Base-by-base conservation (phyloP, 2,329 filamentous ascomycete species). In the Cucurbitaria berberidis region DNA sequence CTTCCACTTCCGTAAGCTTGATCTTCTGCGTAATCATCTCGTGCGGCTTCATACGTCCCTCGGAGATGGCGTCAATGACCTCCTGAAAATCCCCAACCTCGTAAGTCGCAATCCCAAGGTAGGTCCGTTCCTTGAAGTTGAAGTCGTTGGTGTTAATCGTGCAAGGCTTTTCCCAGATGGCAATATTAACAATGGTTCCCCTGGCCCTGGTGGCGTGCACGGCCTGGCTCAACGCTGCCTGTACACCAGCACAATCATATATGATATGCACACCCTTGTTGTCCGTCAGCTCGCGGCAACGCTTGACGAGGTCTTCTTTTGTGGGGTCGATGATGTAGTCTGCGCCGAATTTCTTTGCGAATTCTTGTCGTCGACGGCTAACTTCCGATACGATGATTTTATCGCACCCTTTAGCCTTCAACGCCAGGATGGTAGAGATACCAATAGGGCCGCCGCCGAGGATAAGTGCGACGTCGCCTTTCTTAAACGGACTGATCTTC, bases 391-490 rank as follows among this genome's bases (percentile, higher is more conserved):
- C 80, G 54, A 84, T 82, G 64, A 84, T 83, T 45, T 77, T 59
- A 30, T 65, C 60, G 29, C 67, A 67, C 1, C 68, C 68, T 19
- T 64, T 67, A 15, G 68, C 70, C 40, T 67, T 66, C 22, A 76
- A 53, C 1, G 69, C 72, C 11, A 64, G 59, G 6, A 71, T 68
- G 3, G 69, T 66, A 8, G 68, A 66, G 6, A 84, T 75, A 8
- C 82, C 81, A 52, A 84, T 83, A 0, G 82, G 82, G 1, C 82
- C 82, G 16, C 79, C 81, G 15, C 82, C 82, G 1, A 84, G 70
- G 15, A 85, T 74, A 18, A 84, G 68, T 0, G 76, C 80, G 0
- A 76, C 68, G 49, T 82, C 75, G 16, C 76, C 78, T 5, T 70
- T 64, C 57, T 80, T 78, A 70, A 79, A 81, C 0, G 78, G 77